Conservation (phyloP, 73 alveolate genomes). For the Paramecium octaurelia region DNA sequence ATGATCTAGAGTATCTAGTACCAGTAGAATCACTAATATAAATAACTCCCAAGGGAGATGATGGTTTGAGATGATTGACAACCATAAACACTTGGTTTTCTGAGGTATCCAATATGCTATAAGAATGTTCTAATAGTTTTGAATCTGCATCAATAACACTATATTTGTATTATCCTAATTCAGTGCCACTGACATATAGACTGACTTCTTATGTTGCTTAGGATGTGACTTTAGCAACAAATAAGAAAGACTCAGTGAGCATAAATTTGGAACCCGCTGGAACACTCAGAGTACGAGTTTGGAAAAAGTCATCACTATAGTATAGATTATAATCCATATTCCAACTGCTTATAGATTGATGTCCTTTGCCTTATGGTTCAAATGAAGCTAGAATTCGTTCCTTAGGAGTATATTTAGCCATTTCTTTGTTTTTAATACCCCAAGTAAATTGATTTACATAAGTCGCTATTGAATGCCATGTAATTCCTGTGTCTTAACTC, state of each 20-base stretch:
- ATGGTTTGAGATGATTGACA: constrained; percentile 70
- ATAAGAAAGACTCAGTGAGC: constrained; percentile 75
- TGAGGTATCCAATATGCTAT: constrained; percentile 86
- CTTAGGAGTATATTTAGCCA: constrained; percentile 58
- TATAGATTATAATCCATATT: constrained; percentile 65
- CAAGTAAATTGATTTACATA: constrained; percentile 92
- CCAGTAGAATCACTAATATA: constrained; percentile 88
- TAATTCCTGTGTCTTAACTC: constrained; percentile 73
- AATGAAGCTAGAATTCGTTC: constrained; percentile 67
- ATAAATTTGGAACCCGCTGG: constrained; percentile 81
- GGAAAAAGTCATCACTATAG: constrained; percentile 84
- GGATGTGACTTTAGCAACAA: constrained; percentile 80
- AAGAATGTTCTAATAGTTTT: constrained; percentile 67
- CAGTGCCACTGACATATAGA: constrained; percentile 68
- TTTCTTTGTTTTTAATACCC: constrained; percentile 75
- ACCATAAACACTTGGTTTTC: constrained; percentile 84
- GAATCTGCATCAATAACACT: constrained; percentile 23
- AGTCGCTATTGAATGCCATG: constrained; percentile 71
- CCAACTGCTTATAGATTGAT: constrained; percentile 66
- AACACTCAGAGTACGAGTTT: constrained; percentile 63
- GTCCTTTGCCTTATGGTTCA: constrained; percentile 67
- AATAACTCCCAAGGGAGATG: constrained; percentile 74
- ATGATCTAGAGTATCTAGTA: constrained; percentile 72
- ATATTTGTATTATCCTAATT: background rate
- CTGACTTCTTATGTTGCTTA: constrained; percentile 69